These are phyloP conservation scores for Rhododendron griersonianum DNA, from an alignment of 148 eudicot genomes.

Conservation along the genomic window DNA sequence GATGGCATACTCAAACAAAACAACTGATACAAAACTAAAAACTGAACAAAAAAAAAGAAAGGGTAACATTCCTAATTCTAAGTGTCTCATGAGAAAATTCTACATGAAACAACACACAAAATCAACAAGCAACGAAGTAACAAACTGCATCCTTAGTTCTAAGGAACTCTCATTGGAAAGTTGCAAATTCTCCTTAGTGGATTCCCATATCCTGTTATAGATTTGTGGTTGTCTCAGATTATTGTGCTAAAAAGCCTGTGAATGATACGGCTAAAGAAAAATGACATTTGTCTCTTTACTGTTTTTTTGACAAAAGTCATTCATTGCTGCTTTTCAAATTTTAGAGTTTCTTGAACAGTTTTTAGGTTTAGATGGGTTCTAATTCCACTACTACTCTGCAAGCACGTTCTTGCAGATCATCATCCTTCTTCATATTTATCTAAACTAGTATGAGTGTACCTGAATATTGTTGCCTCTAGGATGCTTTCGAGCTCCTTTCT, in stretches of 20 bases:
- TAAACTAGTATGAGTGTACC: constrained; percentile 34
- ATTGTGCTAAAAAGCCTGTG: too few relatives aligned
- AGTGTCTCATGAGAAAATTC: not conserved
- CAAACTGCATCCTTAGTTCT: not conserved
- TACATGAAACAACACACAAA: not conserved
- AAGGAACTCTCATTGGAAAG: not conserved
- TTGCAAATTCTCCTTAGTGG: not conserved
- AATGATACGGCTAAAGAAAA: too few relatives aligned
- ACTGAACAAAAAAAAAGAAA: too few relatives aligned
- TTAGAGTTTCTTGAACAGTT: not conserved
- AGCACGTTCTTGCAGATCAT: not conserved
- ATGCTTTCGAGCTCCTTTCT: too few relatives aligned
- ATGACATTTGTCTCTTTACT: too few relatives aligned
- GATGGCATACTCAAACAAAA: too few relatives aligned
- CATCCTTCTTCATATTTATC: not conserved
- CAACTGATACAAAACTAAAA: too few relatives aligned
- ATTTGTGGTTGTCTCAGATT: not conserved
- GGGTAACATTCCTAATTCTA: too few relatives aligned
- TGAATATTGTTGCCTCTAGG: constrained; percentile 33
- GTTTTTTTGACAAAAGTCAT: not conserved
- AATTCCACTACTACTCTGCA: not conserved
- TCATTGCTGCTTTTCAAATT: not conserved
- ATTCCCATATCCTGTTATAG: not conserved
- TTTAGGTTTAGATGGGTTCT: not conserved
- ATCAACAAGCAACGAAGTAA: too few relatives aligned